Evolutionary conservation across 176 grass and related monocot species (phyloP).

Genomic region (Bothriochloa decipiens): DNA sequence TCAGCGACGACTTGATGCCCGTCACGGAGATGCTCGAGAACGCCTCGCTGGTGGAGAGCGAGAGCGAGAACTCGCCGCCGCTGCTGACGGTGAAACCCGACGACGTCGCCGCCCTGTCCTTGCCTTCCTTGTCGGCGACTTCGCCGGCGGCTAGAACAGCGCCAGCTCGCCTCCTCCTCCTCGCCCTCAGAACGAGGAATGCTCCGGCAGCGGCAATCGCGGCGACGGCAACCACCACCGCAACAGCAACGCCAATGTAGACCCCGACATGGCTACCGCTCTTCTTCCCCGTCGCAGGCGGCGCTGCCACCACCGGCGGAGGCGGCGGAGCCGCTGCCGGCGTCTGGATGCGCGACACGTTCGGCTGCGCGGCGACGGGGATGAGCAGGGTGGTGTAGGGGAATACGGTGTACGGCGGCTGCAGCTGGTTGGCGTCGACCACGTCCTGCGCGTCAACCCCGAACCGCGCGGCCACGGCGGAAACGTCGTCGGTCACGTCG

Average conservation of each 20-base stretch:
- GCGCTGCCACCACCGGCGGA: constrained; percentile 11
- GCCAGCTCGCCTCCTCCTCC: constrained; percentile 26
- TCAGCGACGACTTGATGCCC: constrained; percentile 57
- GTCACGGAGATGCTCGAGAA: constrained; percentile 53
- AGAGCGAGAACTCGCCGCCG: constrained; percentile 1
- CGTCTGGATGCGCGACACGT: constrained; percentile 45
- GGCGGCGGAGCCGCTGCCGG: constrained; percentile 38
- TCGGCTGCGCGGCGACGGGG: constrained; percentile 47
- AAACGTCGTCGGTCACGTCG: constrained; percentile 30
- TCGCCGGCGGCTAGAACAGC: neutral
- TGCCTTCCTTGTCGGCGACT: neutral
- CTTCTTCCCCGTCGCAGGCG: constrained; percentile 9
- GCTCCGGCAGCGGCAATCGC: neutral
- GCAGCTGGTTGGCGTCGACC: constrained; percentile 51
- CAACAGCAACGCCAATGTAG: constrained; percentile 54
- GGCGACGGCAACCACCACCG: constrained; percentile 25
- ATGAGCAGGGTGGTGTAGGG: constrained; percentile 71
- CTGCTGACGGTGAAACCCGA: neutral
- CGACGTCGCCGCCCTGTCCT: neutral
- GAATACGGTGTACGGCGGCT: constrained; percentile 18
- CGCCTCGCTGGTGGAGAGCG: constrained; percentile 31
- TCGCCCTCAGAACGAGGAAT: constrained; percentile 37
- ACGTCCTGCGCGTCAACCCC: constrained; percentile 34
- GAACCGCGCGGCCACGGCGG: constrained; percentile 42
- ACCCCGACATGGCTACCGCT: constrained; percentile 33